Conservation (phyloP, 345 rosid genomes). For the Trapa bicornis region DNA sequence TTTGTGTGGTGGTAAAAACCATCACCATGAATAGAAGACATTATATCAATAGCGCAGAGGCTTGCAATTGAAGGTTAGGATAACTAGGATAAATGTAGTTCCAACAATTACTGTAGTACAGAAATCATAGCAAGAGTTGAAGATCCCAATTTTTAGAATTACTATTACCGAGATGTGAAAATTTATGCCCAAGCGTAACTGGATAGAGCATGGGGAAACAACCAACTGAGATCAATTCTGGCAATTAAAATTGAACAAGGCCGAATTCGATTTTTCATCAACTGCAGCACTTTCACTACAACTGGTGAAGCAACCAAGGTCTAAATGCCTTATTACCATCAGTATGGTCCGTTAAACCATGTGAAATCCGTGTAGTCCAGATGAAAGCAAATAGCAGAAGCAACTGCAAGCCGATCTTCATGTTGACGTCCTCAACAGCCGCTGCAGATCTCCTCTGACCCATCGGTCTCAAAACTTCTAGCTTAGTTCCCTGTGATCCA, state of each 20-base stretch:
- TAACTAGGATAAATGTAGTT: background rate
- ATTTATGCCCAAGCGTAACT: background rate
- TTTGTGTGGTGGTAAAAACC: background rate
- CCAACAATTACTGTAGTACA: background rate
- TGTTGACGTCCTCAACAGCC: constrained; percentile 18
- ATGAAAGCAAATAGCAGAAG: constrained; percentile 43
- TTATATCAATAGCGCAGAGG: too few relatives aligned
- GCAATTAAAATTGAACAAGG: background rate
- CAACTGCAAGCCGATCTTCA: constrained; percentile 36
- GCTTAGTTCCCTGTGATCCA: constrained; percentile 2
- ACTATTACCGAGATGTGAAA: background rate
- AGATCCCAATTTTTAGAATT: background rate
- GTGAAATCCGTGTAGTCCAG: constrained; percentile 36
- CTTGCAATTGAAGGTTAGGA: background rate
- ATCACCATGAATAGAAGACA: too few relatives aligned
- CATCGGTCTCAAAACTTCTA: constrained; percentile 13
- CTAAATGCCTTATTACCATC: constrained; percentile 45
- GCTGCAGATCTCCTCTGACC: constrained; percentile 36
- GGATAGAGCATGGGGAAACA: background rate
- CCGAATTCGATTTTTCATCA: background rate
- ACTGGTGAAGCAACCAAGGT: background rate
- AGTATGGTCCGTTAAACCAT: constrained; percentile 43
- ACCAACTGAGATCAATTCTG: background rate
- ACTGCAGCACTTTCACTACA: background rate
- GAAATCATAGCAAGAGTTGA: background rate